phyloP scores from a whole-genome alignment of 495 filamentous ascomycete species.

The Lasiosphaeriaceae sp. region DNA sequence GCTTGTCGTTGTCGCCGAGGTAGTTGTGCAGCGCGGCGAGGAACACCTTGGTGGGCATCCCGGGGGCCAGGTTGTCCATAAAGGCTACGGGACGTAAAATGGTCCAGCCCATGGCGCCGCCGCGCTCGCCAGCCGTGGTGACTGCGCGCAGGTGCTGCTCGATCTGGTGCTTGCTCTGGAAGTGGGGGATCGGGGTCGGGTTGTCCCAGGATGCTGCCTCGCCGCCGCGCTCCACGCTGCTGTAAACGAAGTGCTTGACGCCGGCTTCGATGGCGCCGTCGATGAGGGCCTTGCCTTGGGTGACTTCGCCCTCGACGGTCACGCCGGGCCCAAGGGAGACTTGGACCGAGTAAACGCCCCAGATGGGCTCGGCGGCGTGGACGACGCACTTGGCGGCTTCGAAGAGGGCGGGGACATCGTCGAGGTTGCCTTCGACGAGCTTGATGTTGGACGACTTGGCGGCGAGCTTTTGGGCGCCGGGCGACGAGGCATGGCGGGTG shows the following conservation, averaged over 20 bases:
- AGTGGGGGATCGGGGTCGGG: slow-evolving; percentile 62
- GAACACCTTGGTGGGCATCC: slow-evolving; percentile 59
- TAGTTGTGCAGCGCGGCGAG: slow-evolving; percentile 46
- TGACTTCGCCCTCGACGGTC: slow-evolving; percentile 51
- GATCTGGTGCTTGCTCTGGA: slow-evolving; percentile 61
- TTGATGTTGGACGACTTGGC: slow-evolving; percentile 43
- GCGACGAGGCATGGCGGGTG: slow-evolving; percentile 52
- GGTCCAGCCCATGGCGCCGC: slow-evolving; percentile 51
- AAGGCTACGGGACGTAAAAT: slow-evolving; percentile 64
- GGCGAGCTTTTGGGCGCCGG: slow-evolving; percentile 46
- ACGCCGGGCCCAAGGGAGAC: slow-evolving; percentile 45
- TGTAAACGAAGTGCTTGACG: slow-evolving; percentile 66
- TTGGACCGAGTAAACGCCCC: slow-evolving; percentile 37
- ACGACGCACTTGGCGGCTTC: slow-evolving; percentile 36
- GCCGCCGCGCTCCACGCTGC: slow-evolving; percentile 66
- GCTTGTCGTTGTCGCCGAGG: slow-evolving; percentile 33
- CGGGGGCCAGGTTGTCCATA: slow-evolving; percentile 60
- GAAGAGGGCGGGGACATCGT: slow-evolving; percentile 52
- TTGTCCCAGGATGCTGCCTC: slow-evolving; percentile 48
- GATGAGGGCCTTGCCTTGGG: slow-evolving; percentile 60
- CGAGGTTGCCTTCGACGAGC: slow-evolving; percentile 57
- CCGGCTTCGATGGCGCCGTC: slow-evolving; percentile 54
- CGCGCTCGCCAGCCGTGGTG: slow-evolving; percentile 22
- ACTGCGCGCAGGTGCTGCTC: slow-evolving; percentile 54
- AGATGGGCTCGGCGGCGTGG: slow-evolving; percentile 27